Evolutionary conservation across 2,329 filamentous ascomycete species (phyloP).

Genomic region (Mycocentrospora acerina): DNA sequence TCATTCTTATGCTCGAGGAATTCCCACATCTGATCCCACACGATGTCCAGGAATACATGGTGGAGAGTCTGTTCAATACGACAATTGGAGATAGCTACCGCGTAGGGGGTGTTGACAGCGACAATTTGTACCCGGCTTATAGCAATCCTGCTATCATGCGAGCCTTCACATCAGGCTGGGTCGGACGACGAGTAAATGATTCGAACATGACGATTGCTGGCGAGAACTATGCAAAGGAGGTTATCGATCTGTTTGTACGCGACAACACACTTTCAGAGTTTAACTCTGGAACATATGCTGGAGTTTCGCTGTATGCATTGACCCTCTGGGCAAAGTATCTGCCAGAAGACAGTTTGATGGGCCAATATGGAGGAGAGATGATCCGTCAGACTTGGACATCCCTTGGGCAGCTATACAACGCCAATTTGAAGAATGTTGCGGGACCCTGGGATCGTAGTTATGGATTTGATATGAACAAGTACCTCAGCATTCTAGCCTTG

Average conservation of each 20-base stretch:
- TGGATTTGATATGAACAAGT: conserved; percentile 65
- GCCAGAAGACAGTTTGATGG: conserved; percentile 56
- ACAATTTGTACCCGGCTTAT: conserved; percentile 65
- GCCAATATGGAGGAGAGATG: conserved; percentile 54
- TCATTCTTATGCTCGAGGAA: conserved; percentile 62
- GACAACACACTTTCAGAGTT: conserved; percentile 63
- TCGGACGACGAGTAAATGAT: conserved; percentile 56
- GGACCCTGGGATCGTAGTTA: conserved; percentile 67
- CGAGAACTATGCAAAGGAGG: conserved; percentile 57
- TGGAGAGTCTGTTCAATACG: conserved; percentile 56
- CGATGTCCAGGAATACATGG: conserved; percentile 47
- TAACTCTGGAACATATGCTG: conserved; percentile 64
- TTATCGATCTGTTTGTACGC: conserved; percentile 59
- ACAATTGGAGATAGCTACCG: conserved; percentile 63
- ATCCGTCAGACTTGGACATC: conserved; percentile 56
- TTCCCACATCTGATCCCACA: conserved; percentile 52
- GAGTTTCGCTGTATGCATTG: conserved; percentile 61
- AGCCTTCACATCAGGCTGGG: conserved; percentile 62
- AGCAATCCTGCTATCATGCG: conserved; percentile 64
- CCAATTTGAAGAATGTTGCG: conserved; percentile 61
- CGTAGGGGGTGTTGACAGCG: conserved; percentile 59
- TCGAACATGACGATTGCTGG: conserved; percentile 61
- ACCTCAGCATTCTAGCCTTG: conserved; percentile 59
- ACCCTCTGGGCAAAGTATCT: conserved; percentile 63
- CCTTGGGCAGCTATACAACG: conserved; percentile 58